A percentile compares a stretch with the other conserved stretches of the same genome.
phyloP scores from a whole-genome alignment of 176 grass and related monocot species.

The Cenchrus purpureus region DNA sequence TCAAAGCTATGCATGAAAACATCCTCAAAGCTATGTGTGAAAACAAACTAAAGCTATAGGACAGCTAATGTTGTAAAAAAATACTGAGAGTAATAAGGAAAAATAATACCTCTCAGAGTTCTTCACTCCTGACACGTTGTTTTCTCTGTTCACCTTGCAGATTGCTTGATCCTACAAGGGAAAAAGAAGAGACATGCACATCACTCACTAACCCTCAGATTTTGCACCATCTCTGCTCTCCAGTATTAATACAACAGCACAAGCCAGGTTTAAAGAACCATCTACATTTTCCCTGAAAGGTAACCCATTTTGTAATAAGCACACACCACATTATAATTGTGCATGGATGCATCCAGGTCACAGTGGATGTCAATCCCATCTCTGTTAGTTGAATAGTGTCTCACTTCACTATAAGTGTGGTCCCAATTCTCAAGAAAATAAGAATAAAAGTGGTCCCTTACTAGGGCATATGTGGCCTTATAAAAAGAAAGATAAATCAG shows the following conservation, averaged over 20 bases:
- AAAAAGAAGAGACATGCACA: background rate
- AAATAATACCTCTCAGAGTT: constrained; percentile 58
- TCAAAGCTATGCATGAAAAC: background rate
- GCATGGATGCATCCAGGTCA: constrained; percentile 19
- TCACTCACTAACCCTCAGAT: constrained; percentile 20
- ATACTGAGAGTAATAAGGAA: constrained; percentile 1
- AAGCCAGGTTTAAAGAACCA: constrained; percentile 14
- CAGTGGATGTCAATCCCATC: background rate
- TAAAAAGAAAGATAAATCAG: background rate
- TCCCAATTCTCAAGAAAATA: background rate
- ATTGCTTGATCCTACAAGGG: constrained; percentile 51
- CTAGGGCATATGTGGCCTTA: constrained; percentile 14
- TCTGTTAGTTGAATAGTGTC: constrained; percentile 25
- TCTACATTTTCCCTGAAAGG: background rate
- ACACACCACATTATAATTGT: background rate
- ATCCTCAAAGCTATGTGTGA: background rate
- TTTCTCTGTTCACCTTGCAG: constrained; percentile 36
- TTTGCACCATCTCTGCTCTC: background rate
- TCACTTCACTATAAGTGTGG: constrained; percentile 7
- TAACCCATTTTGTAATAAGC: background rate
- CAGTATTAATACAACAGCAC: constrained; percentile 4
- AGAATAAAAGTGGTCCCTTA: constrained; percentile 17
- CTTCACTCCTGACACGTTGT: constrained; percentile 34
- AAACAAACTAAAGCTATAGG: constrained; percentile 28
- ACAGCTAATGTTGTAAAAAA: background rate